Base-by-base conservation (phyloP, 192 early-diverging fungal species). In the Backusella luteola region DNA sequence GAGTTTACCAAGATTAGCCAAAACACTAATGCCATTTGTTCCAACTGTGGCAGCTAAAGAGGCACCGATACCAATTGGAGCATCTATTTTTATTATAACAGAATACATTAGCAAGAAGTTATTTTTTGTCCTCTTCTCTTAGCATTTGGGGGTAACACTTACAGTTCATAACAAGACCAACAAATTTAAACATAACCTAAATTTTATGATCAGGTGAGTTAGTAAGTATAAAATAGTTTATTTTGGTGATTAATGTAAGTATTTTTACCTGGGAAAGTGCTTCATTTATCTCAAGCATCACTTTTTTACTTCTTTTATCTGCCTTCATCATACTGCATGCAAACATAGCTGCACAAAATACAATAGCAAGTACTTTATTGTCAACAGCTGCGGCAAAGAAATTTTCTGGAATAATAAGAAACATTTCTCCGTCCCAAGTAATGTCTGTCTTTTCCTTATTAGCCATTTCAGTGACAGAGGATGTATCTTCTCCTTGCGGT, bases 331-430 rank as follows among this genome's bases (percentile, higher is more conserved):
- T 79, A 7, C 84, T 88, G 17, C 86, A 82, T 4, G 88, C 85
- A 79, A 93, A 93, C 84, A 92, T 85, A 75, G 87, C 75, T 11
- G 88, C 85, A 59, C 88, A 89, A 34, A 93, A 90, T 35, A 89
- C 87, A 34, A 92, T 85, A 70, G 89, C 87, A 2, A 93, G 82
- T 19, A 75, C 66, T 3, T 35, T 21, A 23, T 41, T 41, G 19
- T 75, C 53, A 32, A 85, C 75, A 1, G 86, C 79, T 35, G 90
- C 89, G 0, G 32, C 73, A 73, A 88, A 85, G 81, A 93, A 91
- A 23, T 87, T 84, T 52, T 73, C 72, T 17, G 92, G 91, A 36
- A 93, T 84, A 49, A 91, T 90, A 26, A 84, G 70, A 73, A 82
- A 77, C 76, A 92, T 79, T 81, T 89, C 86, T 4, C 68, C 73